Conservation (phyloP, 768 basidiomycete species). For the Boletus tylopilopsis region DNA sequence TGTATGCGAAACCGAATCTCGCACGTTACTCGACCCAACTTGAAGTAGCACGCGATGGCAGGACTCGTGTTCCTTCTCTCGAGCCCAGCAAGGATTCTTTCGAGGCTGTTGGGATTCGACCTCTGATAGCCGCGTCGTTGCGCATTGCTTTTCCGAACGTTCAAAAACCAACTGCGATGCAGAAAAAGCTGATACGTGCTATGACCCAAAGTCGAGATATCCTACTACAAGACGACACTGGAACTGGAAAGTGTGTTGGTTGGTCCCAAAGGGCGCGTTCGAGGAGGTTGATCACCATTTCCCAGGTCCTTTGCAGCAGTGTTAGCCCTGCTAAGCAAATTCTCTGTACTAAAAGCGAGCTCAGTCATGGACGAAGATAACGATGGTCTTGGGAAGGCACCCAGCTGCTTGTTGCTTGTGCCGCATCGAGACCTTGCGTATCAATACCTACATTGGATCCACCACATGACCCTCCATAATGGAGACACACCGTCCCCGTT, state of each 20-base stretch:
- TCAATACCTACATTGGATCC: conserved; percentile 65
- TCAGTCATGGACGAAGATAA: conserved; percentile 13
- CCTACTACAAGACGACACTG: conserved; percentile 66
- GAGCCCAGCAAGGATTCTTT: conserved; percentile 33
- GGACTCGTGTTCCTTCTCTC: not conserved
- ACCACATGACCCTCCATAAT: conserved; percentile 39
- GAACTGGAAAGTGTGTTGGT: conserved; percentile 68
- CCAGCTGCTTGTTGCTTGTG: conserved; percentile 60
- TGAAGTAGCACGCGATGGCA: conserved; percentile 6
- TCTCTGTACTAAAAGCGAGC: conserved; percentile 30
- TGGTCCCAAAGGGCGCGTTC: not conserved
- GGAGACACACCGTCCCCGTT: conserved; percentile 34
- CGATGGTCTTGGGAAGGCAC: conserved; percentile 25
- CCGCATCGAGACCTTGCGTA: conserved; percentile 72
- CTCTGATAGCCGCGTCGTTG: conserved; percentile 46
- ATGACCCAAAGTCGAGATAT: conserved; percentile 56
- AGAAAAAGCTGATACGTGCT: conserved; percentile 59
- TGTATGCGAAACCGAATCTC: conserved; percentile 18
- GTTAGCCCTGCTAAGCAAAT: conserved; percentile 61
- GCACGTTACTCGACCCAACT: conserved; percentile 27
- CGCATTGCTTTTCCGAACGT: conserved; percentile 60
- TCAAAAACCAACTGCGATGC: conserved; percentile 52
- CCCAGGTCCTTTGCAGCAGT: conserved; percentile 69
- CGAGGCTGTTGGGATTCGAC: conserved; percentile 50
- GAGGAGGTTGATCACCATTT: conserved; percentile 1